These are phyloP conservation scores for Russula foetens DNA, from an alignment of 768 basidiomycete genomes.

Conservation along the genomic window DNA sequence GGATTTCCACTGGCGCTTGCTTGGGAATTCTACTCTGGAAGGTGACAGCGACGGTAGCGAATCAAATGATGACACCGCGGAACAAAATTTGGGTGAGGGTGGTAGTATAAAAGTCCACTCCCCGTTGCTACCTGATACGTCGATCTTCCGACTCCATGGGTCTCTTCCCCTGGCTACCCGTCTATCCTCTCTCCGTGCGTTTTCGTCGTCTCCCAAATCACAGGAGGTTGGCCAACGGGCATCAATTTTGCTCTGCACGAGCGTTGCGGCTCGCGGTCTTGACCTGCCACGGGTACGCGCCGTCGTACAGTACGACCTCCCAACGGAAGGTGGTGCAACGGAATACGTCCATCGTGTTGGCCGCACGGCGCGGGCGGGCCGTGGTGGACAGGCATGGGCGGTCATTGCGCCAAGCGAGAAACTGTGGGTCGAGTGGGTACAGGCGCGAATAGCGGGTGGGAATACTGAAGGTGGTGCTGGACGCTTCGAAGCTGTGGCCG, in stretches of 20 bases:
- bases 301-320: conserved; percentile 94
- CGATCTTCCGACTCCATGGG: conserved; percentile 87
- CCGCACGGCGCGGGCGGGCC: conserved; percentile 92
- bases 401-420: conserved; percentile 82
- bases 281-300: conserved; percentile 92
- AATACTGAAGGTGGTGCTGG: conserved; percentile 28
- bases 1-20: conserved; percentile 88
- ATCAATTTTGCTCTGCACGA: conserved; percentile 88
- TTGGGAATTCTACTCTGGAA: conserved; percentile 34
- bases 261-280: conserved; percentile 96
- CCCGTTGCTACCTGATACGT: conserved; percentile 70
- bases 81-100: conserved; percentile 12
- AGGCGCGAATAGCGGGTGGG: conserved; percentile 66
- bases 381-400: conserved; percentile 93
- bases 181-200: conserved; percentile 73
- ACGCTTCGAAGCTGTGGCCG: conserved; percentile 51
- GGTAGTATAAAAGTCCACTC: conserved; percentile 52
- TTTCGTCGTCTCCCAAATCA: conserved; percentile 42
- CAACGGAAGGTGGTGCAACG: conserved; percentile 92
- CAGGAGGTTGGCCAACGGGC: conserved; percentile 30
- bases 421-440: conserved; percentile 88
- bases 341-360: conserved; percentile 98
- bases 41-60: conserved; percentile 16
- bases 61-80: conserved; percentile 23
- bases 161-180: conserved; percentile 79